phyloP scores from a whole-genome alignment of 176 grass and related monocot species.

The Neostapfia colusana region DNA sequence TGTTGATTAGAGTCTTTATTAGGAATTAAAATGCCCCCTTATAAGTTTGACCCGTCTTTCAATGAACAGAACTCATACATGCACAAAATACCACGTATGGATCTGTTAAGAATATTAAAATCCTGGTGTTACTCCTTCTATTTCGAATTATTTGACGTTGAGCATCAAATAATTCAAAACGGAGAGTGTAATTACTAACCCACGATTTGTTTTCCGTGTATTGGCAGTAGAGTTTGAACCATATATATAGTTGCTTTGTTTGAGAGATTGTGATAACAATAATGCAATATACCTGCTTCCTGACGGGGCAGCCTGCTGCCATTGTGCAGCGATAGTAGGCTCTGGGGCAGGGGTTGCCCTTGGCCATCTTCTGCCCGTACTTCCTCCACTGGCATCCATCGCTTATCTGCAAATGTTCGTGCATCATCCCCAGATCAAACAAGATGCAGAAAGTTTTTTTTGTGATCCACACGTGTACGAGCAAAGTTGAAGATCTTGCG shows the following conservation, averaged over 20 bases:
- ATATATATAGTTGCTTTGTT: no score
- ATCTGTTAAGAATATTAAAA: no score
- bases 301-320: conserved; percentile 69
- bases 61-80: neutral
- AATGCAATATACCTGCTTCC: conserved; percentile 61
- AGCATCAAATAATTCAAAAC: no score
- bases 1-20: neutral
- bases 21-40: neutral
- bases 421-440: neutral
- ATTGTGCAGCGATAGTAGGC: conserved; percentile 86
- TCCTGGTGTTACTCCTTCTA: no score
- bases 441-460: neutral
- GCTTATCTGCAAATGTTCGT: conserved; percentile 42
- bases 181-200: no score
- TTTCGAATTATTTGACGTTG: no score
- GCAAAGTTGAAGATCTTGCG: neutral
- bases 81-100: no score
- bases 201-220: no score
- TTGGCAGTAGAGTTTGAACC: no score
- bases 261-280: no score
- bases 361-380: conserved; percentile 89
- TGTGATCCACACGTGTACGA: neutral
- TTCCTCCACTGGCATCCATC: conserved; percentile 96
- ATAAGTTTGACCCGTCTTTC: neutral
- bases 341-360: conserved; percentile 81